phyloP scores from a whole-genome alignment of 2,329 filamentous ascomycete genomes.

The Botrytis fragariae region DNA sequence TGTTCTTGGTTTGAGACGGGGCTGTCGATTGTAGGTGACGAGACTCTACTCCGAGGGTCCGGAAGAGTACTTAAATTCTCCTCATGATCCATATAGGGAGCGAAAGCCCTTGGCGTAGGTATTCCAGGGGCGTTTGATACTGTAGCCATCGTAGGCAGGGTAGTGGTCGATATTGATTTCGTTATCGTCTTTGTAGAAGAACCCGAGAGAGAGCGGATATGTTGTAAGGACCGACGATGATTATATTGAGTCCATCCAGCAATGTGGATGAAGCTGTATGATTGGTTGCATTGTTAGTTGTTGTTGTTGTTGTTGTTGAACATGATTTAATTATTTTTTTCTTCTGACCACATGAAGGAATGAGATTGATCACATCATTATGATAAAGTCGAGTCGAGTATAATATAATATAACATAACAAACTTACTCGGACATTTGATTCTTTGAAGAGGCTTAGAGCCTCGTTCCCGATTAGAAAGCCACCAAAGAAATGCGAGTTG shows the following conservation, averaged over 20 bases:
- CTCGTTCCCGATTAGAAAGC: slow-evolving; percentile 19
- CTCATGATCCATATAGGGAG: slow-evolving; percentile 48
- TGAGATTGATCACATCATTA: background rate
- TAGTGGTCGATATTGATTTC: slow-evolving; percentile 42
- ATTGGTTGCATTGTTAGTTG: slow-evolving; percentile 14
- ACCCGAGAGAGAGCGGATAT: slow-evolving; percentile 10
- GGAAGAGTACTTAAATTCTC: slow-evolving; percentile 68
- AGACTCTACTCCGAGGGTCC: slow-evolving; percentile 56
- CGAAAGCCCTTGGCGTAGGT: slow-evolving; percentile 31
- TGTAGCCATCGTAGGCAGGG: slow-evolving; percentile 42
- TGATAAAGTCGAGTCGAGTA: background rate
- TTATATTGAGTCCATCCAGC: slow-evolving; percentile 47
- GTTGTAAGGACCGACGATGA: slow-evolving; percentile 35
- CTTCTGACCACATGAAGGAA: background rate
- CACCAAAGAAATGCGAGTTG: slow-evolving; percentile 9
- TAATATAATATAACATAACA: background rate
- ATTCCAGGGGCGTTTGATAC: slow-evolving; percentile 31
- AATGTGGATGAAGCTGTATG: slow-evolving; percentile 52
- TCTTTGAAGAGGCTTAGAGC: slow-evolving; percentile 19
- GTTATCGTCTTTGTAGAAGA: slow-evolving; percentile 28
- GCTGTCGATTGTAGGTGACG: slow-evolving; percentile 45
- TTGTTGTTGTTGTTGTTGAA: background rate
- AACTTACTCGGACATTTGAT: slow-evolving; percentile 20
- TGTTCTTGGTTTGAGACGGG: slow-evolving; percentile 41
- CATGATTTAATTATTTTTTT: background rate